Conservation (phyloP, 176 grass and related monocot genomes). For the Carex myosuroides region DNA sequence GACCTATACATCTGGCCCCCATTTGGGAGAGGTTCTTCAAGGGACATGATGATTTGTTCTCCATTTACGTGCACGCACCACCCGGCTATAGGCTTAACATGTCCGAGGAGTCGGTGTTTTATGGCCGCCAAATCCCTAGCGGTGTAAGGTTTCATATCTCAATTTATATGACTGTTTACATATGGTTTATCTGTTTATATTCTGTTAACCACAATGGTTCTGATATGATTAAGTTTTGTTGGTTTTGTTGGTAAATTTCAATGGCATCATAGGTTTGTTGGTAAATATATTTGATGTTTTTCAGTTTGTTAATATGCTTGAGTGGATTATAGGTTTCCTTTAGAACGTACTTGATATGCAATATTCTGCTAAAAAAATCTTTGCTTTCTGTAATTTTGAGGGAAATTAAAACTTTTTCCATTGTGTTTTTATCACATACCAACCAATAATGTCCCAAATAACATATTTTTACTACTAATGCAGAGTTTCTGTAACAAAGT, state of each 20-base stretch:
- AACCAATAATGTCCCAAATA: not conserved
- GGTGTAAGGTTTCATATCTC: constrained; percentile 36
- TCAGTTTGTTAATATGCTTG: not conserved
- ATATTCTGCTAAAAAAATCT: not conserved
- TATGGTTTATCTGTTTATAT: not conserved
- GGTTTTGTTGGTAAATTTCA: not conserved
- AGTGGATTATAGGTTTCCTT: not conserved
- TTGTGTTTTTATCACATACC: not conserved
- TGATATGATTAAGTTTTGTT: not conserved
- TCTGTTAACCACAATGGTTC: not conserved
- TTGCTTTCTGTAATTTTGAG: not conserved
- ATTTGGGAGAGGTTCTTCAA: constrained; percentile 90
- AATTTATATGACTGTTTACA: not conserved
- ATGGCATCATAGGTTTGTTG: not conserved
- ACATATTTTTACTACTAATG: not conserved
- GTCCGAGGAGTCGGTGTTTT: constrained; percentile 54
- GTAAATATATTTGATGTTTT: not conserved
- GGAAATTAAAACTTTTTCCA: not conserved
- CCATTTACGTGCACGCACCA: constrained; percentile 70
- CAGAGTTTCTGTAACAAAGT: not conserved
- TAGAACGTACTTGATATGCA: not conserved
- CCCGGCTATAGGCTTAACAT: constrained; percentile 45
- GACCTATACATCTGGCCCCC: constrained; percentile 50
- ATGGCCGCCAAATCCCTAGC: constrained; percentile 73
- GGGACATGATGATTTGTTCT: constrained; percentile 47